These are phyloP conservation scores for Mallotus nudiflorus DNA, from an alignment of 345 rosid genomes.

Conservation along the genomic window DNA sequence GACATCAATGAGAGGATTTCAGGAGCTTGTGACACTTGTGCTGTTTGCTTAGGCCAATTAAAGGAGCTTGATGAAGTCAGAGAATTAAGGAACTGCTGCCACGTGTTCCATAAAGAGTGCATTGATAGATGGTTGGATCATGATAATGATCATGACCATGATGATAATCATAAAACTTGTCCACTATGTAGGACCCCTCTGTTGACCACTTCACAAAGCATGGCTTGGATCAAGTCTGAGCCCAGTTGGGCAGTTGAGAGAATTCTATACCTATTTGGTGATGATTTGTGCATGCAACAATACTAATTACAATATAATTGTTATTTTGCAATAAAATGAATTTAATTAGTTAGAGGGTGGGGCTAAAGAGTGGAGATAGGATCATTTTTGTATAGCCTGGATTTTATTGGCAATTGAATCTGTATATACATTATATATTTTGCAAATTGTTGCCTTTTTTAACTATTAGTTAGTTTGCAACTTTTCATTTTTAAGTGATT, in stretches of 20 bases:
- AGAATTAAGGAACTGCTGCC: constrained; percentile 82
- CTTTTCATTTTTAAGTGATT: background rate
- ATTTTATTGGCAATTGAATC: too few relatives aligned
- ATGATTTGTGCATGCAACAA: constrained; percentile 54
- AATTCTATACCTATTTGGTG: constrained; percentile 85
- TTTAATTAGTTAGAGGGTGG: background rate
- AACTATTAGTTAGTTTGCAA: background rate
- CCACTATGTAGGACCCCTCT: constrained; percentile 91
- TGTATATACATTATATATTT: too few relatives aligned
- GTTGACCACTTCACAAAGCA: constrained; percentile 43
- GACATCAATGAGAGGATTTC: constrained; percentile 49
- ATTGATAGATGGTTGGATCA: constrained; percentile 86
- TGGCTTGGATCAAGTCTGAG: constrained; percentile 48
- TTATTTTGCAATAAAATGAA: too few relatives aligned
- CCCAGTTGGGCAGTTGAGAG: constrained; percentile 96
- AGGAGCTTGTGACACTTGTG: constrained; percentile 56
- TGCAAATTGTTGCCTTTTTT: background rate
- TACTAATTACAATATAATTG: too few relatives aligned
- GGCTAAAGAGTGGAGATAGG: background rate
- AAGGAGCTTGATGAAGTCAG: constrained; percentile 60
- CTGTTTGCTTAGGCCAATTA: constrained; percentile 69
- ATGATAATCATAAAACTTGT: constrained; percentile 62
- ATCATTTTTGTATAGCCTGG: background rate
- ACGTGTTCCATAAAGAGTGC: constrained; percentile 87
- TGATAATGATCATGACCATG: constrained; percentile 38